Evolutionary conservation across 495 filamentous ascomycete genomes (phyloP).

Genomic region (Aspergillus sclerotiicarbonarius): DNA sequence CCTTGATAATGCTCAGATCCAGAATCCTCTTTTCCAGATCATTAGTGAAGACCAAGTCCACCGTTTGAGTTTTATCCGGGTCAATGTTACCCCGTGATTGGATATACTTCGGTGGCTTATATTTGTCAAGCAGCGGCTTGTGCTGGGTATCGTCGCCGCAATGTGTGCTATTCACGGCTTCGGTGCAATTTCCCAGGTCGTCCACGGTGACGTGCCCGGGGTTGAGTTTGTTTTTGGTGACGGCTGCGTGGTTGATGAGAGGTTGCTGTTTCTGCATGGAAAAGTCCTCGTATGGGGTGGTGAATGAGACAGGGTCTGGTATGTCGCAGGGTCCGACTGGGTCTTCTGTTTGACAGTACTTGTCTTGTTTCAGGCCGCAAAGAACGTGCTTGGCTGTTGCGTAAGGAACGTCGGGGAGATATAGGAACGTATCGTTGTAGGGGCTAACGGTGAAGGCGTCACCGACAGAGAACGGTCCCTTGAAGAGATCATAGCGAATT

Average conservation of each 20-base stretch:
- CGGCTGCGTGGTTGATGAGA: not conserved
- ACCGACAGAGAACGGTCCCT: conserved; percentile 3
- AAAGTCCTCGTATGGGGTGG: not conserved
- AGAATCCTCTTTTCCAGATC: not conserved
- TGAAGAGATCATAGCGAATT: conserved; percentile 3
- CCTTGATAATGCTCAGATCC: not conserved
- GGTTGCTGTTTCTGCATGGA: not conserved
- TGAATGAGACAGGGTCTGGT: not conserved
- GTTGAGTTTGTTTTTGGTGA: not conserved
- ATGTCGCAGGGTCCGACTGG: not conserved
- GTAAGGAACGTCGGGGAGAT: not conserved
- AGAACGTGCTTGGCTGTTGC: not conserved
- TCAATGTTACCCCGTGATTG: not conserved
- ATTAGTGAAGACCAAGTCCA: not conserved
- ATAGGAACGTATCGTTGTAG: conserved; percentile 4
- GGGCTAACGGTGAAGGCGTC: not conserved
- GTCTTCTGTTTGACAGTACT: not conserved
- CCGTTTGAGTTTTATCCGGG: not conserved
- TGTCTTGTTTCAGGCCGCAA: not conserved
- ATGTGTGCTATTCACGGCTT: not conserved
- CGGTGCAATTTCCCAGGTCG: not conserved
- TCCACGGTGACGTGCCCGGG: not conserved
- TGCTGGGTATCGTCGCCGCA: not conserved
- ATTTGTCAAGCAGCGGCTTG: not conserved
- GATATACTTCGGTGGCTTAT: not conserved